These are phyloP conservation scores for Scutellaria barbata DNA, from an alignment of 257 asterid genomes.

Conservation along the genomic window DNA sequence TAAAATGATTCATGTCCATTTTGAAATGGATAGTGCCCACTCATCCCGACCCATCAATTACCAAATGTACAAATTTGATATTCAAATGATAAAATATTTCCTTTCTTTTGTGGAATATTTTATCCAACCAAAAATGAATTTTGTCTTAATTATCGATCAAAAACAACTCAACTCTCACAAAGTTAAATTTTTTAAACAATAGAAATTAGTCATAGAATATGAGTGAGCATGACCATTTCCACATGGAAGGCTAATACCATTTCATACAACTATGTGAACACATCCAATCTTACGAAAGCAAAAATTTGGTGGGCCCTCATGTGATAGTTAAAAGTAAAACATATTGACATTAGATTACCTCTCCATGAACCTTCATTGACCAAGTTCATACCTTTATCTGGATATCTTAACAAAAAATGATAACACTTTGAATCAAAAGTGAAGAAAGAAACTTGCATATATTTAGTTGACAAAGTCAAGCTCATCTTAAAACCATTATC, in stretches of 20 bases:
- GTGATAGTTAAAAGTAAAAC: constrained; percentile 25
- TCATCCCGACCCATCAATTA: no score
- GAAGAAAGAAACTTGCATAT: background rate
- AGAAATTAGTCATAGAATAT: no score
- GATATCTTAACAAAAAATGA: background rate
- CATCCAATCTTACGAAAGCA: constrained; percentile 40
- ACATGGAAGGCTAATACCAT: background rate
- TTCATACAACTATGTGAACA: constrained; percentile 22
- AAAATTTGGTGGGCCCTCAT: constrained; percentile 32
- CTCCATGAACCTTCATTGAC: constrained; percentile 46
- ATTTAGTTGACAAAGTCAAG: constrained; percentile 56
- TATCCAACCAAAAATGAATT: no score
- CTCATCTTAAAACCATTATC: background rate
- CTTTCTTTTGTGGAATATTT: no score
- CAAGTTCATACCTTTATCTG: constrained; percentile 37
- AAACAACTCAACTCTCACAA: no score
- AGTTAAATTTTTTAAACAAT: no score
- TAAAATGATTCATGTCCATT: no score
- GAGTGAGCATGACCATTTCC: no score
- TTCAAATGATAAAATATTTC: no score
- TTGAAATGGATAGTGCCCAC: no score
- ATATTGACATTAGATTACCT: constrained; percentile 38
- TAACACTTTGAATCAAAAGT: constrained; percentile 16
- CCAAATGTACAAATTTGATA: no score
- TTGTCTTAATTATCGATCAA: no score